Evolutionary conservation across 1,139 yeast species (phyloP), one percentile per base, ranked within the genome.

Genomic region (Kodamaea derodonti): DNA sequence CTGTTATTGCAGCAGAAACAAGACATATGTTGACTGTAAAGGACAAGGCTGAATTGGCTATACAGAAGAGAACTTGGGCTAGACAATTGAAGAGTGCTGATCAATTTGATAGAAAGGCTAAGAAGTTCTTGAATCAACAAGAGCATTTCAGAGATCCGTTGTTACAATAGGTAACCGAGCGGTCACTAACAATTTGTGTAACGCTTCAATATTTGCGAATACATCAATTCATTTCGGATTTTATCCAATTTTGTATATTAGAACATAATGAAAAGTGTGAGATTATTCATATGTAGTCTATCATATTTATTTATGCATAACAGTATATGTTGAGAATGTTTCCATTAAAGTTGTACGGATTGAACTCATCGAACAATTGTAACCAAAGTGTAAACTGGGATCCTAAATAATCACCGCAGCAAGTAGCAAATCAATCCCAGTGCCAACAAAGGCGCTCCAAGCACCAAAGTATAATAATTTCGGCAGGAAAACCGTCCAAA

Each of bases 401-500:
- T 27, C 25, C 27, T 34, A 51, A 35, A 34, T 55, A 24, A n/a
- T 31, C 8, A 46, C 15, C 6, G 35, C 20, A 7, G 55, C 49
- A 7, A 56, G 23, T 7, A 56, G 24, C 25, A 60, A 47, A 40
- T 75, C 82, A 20, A 73, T 52, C 8, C 71, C 40, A 6, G 65
- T 45, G 40, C 74, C 75, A 51, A 80, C 62, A 37, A 78, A 62
- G 1, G 77, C 39, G 24, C 74, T 62, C 98, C 98, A 94, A 3
- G 81, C 80, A 1, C 80, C 77, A 44, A 83, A 82, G 54, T 82
- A 92, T 24, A 95, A 71, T 13, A 92, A 59, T 50, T 88, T 92
- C 0, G 98, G 99, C 33, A 95, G 85, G 61, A 92, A 92, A 4
- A 94, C 98, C 2, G 97, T 87, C 97, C 98, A 94, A 12, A 94